A percentile compares a stretch with the other conserved stretches of the same genome.
Conservation (phyloP, 2,329 filamentous ascomycete species). For the Fusarium burgessii region DNA sequence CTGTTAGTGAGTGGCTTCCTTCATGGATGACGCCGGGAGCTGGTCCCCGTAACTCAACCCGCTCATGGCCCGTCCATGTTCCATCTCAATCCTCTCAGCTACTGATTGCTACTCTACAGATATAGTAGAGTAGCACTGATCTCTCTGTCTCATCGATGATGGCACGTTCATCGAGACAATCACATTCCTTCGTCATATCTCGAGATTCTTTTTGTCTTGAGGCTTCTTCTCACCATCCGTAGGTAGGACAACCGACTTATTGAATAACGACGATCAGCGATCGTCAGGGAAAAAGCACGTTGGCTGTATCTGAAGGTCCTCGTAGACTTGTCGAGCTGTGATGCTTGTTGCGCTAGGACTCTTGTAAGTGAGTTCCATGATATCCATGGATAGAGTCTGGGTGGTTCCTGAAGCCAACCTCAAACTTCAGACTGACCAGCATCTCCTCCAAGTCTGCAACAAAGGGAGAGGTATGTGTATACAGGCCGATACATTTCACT, state of each 20-base stretch:
- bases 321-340: slow-evolving; percentile 5
- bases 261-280: slow-evolving; percentile 25
- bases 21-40: slow-evolving; percentile 41
- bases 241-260: slow-evolving; percentile 31
- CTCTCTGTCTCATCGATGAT: slow-evolving; percentile 38
- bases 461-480: background rate
- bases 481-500: slow-evolving; percentile 1
- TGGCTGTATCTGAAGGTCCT: slow-evolving; percentile 24
- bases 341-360: background rate
- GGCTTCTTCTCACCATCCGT: slow-evolving; percentile 6
- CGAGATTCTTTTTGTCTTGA: slow-evolving; percentile 13
- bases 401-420: slow-evolving; percentile 25
- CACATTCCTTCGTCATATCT: slow-evolving; percentile 41
- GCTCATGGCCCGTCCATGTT: slow-evolving; percentile 29
- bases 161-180: slow-evolving; percentile 37
- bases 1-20: slow-evolving; percentile 24
- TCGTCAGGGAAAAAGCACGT: slow-evolving; percentile 34
- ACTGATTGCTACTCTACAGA: background rate
- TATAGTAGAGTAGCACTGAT: slow-evolving; percentile 18
- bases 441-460: slow-evolving; percentile 17
- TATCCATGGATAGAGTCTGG: slow-evolving; percentile 1
- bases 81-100: slow-evolving; percentile 26
- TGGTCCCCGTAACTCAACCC: slow-evolving; percentile 37
- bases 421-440: slow-evolving; percentile 18
- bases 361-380: slow-evolving; percentile 25